A percentile compares a stretch with the other conserved stretches of the same genome.
phyloP scores from a whole-genome alignment of 2,329 filamentous ascomycete species.

The Pseudocercospora fijiensis region DNA sequence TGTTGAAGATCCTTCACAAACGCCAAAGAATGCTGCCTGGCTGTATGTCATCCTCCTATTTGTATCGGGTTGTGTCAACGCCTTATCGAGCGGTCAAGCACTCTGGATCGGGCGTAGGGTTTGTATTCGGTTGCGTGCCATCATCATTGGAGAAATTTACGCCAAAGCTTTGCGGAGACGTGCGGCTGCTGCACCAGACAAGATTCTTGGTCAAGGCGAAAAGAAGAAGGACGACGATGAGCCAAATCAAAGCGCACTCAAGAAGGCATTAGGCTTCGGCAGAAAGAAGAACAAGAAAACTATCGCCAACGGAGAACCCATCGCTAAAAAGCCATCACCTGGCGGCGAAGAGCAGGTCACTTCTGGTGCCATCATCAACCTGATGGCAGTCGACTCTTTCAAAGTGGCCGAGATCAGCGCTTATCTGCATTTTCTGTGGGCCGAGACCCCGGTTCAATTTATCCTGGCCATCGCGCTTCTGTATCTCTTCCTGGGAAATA shows the following conservation, averaged over 20 bases:
- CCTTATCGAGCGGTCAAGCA: conserved; percentile 78
- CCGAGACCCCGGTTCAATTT: conserved; percentile 84
- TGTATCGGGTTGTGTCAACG: conserved; percentile 75
- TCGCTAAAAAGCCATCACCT: conserved; percentile 31
- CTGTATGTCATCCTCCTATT: conserved; percentile 91
- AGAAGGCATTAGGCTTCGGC: conserved; percentile 56
- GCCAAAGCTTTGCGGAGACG: conserved; percentile 91
- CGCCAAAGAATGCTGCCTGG: conserved; percentile 87
- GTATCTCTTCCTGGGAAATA: conserved; percentile 86
- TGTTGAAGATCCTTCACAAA: conserved; percentile 75
- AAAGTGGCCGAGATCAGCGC: conserved; percentile 94
- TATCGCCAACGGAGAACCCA: conserved; percentile 40
- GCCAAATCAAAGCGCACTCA: conserved; percentile 45
- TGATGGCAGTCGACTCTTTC: conserved; percentile 99
- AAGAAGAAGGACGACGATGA: conserved; percentile 47
- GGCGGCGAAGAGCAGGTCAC: conserved; percentile 65
- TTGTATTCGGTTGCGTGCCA: conserved; percentile 86
- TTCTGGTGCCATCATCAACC: conserved; percentile 95
- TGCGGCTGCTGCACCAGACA: conserved; percentile 73
- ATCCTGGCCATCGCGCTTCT: conserved; percentile 76
- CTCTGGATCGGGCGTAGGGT: conserved; percentile 93
- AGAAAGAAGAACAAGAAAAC: conserved; percentile 56
- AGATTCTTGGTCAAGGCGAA: conserved; percentile 58
- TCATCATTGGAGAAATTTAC: conserved; percentile 97
- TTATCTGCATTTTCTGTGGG: conserved; percentile 94